Base-by-base conservation (phyloP, 2,329 filamentous ascomycete genomes). In the Ascochyta rabiei region DNA sequence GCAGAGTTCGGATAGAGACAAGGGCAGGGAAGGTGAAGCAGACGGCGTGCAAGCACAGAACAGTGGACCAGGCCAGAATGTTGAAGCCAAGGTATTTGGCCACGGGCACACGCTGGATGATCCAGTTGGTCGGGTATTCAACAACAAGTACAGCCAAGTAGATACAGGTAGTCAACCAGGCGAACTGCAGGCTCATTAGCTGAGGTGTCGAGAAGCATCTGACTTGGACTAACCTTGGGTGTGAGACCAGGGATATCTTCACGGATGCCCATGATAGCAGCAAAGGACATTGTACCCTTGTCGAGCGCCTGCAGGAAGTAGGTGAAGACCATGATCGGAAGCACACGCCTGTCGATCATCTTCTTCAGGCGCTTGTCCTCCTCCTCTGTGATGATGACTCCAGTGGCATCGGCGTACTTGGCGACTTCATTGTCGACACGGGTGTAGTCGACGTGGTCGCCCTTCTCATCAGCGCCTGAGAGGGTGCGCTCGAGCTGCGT, bases 111-210 rank as follows among this genome's bases (percentile, higher is more conserved):
- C 85, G 81, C 41, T 86, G 80, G 50, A 88, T 82, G 52, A 83
- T 79, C 76, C 80, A 85, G 72, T 87, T 89, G 70, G 87, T 88
- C 0, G 89, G 89, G 66, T 89, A 90, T 71, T 91, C 88, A 60
- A 89, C 87, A 41, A 87, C 74, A 9, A 91, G 77, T 18, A 90
- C 85, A 46, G 84, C 86, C 57, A 90, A 86, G 76, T 90, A 91
- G 60, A 91, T 89, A 79, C 86, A 89, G 12, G 87, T 89, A 0
- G 86, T 89, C 46, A 91, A 77, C 88, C 88, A 91, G 23, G 81
- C 84, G 69, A 86, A 91, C 75, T 90, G 49, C 21, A 6, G 23
- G 6, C 4, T 31, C 2, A 15, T 56, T 9, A 52, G 38, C 21
- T 18, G 13, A 24, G 18, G 8, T 24, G 9, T n/a, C 2, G 16